Base-by-base conservation (phyloP, 306 rosid species). In the Cucumis melo region DNA sequence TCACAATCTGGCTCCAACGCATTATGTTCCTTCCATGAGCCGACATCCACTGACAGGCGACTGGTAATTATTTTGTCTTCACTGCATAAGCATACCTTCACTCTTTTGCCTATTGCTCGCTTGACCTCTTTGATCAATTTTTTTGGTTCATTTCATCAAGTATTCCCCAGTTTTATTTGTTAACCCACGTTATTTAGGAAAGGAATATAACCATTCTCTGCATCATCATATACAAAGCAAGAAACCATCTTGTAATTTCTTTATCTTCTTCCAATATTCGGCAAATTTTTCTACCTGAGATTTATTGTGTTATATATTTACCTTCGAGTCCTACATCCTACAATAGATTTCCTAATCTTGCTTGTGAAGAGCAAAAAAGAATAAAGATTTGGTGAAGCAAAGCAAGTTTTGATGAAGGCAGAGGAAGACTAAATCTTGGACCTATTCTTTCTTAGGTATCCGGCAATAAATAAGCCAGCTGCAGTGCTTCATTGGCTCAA, bases 401-500 rank as follows among this genome's bases (percentile, higher is more conserved):
- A 34, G n/a, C n/a, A n/a, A n/a, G 44, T 62, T 62, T 15, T 29
- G 34, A 15, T 29, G 19, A 66, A 10, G 73, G 53, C 32, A 36
- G 38, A 59, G 79, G 73, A 57, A 57, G n/a, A 42, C 12, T 63
- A 46, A 77, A 10, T 77, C 29, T 62, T 5, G 8, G 10, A 46
- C 3, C 57, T 74, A 54, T 84, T 64, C 73, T 79, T 36, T 81
- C 60, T 82, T 86, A 94, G 99, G 99, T 94, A 94, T 79, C 99
- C 99, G 5, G 99, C 99, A 72, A 94, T 94, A 79, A 94, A 94
- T 86, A 94, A 94, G 82, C 99, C 99, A 48, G 99, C 96, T 44
- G 99, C 93, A 6, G 97, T 94, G 70, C 96, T 94, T 89, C 99
- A 94, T 82, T 94, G 99, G 99, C 96, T 94, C 67, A 92, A 94